Conservation (phyloP, 768 basidiomycete genomes). For the Xerocomellus chrysenteron region DNA sequence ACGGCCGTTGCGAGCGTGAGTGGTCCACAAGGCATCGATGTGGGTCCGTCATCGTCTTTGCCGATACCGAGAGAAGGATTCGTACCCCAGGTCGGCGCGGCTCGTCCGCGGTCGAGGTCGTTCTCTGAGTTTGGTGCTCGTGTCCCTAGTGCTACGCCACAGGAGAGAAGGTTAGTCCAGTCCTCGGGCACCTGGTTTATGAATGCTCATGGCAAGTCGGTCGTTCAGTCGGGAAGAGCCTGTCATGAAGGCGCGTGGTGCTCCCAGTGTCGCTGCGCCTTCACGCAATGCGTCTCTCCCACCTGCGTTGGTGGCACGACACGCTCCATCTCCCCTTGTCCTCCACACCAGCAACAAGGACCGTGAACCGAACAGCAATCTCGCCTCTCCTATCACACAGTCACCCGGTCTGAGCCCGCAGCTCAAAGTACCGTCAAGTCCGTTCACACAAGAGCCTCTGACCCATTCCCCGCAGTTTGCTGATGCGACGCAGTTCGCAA, state of each 20-base stretch:
- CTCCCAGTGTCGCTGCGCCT: not conserved
- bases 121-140: conserved; percentile 68
- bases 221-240: conserved; percentile 25
- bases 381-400: conserved; percentile 25
- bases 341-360: conserved; percentile 7
- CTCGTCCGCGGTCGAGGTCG: conserved; percentile 62
- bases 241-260: conserved; percentile 1
- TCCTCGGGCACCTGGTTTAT: not conserved
- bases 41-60: not conserved
- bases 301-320: conserved; percentile 21
- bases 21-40: not conserved
- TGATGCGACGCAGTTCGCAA: not conserved
- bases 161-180: conserved; percentile 19
- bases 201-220: not conserved
- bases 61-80: conserved; percentile 62
- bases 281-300: conserved; percentile 16
- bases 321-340: conserved; percentile 17
- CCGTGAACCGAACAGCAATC: not conserved
- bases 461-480: conserved; percentile 5
- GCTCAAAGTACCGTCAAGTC: conserved; percentile 37
- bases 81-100: conserved; percentile 50
- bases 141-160: not conserved
- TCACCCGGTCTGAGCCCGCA: conserved; percentile 36
- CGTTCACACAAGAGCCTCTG: conserved; percentile 30
- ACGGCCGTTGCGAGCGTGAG: not conserved